These are phyloP conservation scores for Saprolegnia diclina DNA, from an alignment of 352 stramenopile species.

Conservation along the genomic window DNA sequence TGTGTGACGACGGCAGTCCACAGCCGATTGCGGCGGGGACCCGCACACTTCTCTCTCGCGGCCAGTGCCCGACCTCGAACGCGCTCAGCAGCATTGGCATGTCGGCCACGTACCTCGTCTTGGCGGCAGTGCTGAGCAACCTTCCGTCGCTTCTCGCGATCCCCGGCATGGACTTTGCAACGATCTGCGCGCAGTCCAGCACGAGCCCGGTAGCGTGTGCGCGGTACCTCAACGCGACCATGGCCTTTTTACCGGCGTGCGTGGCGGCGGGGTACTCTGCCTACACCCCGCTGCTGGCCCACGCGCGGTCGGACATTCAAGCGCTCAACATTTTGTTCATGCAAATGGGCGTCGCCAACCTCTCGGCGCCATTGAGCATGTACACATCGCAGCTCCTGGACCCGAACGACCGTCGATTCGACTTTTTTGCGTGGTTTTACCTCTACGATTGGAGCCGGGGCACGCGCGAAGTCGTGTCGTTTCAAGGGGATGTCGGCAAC, in stretches of 20 bases:
- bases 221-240: not conserved
- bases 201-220: not conserved
- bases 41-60: not conserved
- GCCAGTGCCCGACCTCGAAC: not conserved
- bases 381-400: not conserved
- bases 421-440: constrained; percentile 8
- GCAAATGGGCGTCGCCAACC: constrained; percentile 5
- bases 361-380: not conserved
- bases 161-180: not conserved
- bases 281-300: not conserved
- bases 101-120: not conserved
- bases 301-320: not conserved
- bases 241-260: not conserved
- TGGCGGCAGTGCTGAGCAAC: not conserved
- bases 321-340: not conserved
- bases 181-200: not conserved
- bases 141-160: not conserved
- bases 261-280: not conserved
- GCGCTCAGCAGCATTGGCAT: not conserved
- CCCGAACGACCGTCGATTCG: not conserved
- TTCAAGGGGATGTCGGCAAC: not conserved
- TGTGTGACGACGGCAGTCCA: not conserved
- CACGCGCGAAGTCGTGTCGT: constrained; percentile 9
- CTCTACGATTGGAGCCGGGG: constrained; percentile 5
- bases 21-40: not conserved